phyloP scores from a whole-genome alignment of 2,329 filamentous ascomycete genomes.

The Pyrenochaeta sp. region DNA sequence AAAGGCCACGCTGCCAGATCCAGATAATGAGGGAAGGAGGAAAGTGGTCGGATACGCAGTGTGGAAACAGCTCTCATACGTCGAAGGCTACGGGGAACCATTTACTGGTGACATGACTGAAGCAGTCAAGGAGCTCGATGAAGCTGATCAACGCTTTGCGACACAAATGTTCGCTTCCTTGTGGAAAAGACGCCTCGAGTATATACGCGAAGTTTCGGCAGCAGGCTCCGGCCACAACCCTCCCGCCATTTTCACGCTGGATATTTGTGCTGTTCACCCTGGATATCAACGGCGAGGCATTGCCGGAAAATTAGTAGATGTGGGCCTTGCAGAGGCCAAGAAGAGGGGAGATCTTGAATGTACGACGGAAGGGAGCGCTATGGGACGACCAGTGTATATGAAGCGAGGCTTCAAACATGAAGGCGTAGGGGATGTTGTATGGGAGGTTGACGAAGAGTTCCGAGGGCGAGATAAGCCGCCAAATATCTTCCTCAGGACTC shows the following conservation, averaged over 20 bases:
- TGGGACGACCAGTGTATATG: constrained; percentile 44
- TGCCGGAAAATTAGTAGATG: constrained; percentile 43
- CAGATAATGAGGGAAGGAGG: constrained; percentile 25
- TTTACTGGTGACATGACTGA: constrained; percentile 27
- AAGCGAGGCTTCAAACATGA: constrained; percentile 44
- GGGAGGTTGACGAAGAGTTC: constrained; percentile 45
- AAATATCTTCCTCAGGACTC: constrained; percentile 47
- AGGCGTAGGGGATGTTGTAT: constrained; percentile 37
- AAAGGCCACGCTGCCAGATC: constrained; percentile 59
- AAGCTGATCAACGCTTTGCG: constrained; percentile 56
- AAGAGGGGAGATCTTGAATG: constrained; percentile 43
- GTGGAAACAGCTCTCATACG: constrained; percentile 62
- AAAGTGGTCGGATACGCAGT: constrained; percentile 62
- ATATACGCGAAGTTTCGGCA: constrained; percentile 28
- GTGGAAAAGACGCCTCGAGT: constrained; percentile 50
- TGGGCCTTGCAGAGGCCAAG: constrained; percentile 44
- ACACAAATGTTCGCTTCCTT: constrained; percentile 56
- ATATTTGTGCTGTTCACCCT: constrained; percentile 58
- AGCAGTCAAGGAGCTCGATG: constrained; percentile 47
- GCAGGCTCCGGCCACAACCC: constrained; percentile 33
- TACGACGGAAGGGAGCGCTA: constrained; percentile 46
- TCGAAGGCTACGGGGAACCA: constrained; percentile 58
- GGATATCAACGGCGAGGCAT: constrained; percentile 57
- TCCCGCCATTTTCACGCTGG: constrained; percentile 59
- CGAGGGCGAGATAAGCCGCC: constrained; percentile 37